phyloP scores from a whole-genome alignment of 2,329 filamentous ascomycete genomes.

The Sclerotinia glacialis region DNA sequence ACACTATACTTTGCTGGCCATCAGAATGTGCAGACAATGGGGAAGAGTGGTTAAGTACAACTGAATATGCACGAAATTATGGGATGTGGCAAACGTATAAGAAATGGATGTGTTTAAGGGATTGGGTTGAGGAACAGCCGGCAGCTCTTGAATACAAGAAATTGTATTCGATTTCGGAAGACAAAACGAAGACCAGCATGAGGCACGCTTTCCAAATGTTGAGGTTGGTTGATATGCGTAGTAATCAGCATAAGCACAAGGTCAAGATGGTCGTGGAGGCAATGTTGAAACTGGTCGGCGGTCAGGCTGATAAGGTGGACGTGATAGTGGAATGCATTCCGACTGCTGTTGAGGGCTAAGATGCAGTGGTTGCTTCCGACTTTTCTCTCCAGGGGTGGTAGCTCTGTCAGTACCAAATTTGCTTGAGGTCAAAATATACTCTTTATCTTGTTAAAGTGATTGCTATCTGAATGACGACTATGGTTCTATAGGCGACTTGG shows the following conservation, averaged over 20 bases:
- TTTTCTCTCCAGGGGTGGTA: too few species aligned
- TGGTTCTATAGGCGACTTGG: too few species aligned
- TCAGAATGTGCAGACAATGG: not conserved
- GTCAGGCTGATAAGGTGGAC: too few species aligned
- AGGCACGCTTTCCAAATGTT: not conserved
- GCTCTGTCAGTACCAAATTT: too few species aligned
- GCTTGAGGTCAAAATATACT: too few species aligned
- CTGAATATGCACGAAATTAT: not conserved
- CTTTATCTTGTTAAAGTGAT: too few species aligned
- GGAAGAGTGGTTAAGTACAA: not conserved
- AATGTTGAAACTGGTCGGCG: not conserved
- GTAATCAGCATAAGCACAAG: not conserved
- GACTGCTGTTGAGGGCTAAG: too few species aligned
- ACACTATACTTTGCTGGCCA: not conserved
- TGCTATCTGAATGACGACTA: too few species aligned
- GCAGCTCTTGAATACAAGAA: not conserved
- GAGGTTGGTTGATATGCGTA: not conserved
- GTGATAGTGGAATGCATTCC: not conserved
- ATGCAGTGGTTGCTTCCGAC: too few species aligned
- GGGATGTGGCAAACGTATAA: not conserved
- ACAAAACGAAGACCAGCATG: not conserved
- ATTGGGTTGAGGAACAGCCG: conserved; percentile 6
- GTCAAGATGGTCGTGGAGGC: not conserved
- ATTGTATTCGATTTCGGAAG: not conserved
- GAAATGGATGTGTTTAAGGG: not conserved